Conservation (phyloP, 1,284 basidiomycete species). For the Paramarasmius palmivorus region DNA sequence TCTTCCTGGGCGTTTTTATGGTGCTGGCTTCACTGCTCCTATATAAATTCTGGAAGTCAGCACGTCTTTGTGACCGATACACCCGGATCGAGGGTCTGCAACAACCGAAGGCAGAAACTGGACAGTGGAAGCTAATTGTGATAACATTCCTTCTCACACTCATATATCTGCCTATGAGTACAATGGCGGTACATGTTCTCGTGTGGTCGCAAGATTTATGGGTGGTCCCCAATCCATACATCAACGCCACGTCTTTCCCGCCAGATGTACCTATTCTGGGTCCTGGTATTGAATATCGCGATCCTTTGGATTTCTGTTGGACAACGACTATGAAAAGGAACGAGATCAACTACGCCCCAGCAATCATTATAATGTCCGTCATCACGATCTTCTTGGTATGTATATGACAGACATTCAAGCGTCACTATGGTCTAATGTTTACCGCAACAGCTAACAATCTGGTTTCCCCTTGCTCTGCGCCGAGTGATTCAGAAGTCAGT, state of each 20-base stretch:
- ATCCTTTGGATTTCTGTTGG: constrained; percentile 78
- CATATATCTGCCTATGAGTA: constrained; percentile 70
- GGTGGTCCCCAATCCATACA: constrained; percentile 70
- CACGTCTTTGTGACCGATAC: constrained; percentile 47
- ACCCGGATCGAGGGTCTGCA: constrained; percentile 57
- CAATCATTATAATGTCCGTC: constrained; percentile 59
- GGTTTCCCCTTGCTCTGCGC: constrained; percentile 70
- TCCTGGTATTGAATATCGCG: constrained; percentile 54
- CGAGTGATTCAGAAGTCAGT: constrained; percentile 57
- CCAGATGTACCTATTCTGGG: constrained; percentile 52
- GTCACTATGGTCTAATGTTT: constrained; percentile 4
- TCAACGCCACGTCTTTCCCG: constrained; percentile 53
- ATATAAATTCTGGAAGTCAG: constrained; percentile 55
- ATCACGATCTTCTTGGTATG: constrained; percentile 44
- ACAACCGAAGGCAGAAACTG: constrained; percentile 37
- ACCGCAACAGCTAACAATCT: constrained; percentile 57
- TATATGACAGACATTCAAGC: constrained; percentile 37
- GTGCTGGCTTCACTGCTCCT: constrained; percentile 51
- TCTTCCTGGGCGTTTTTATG: constrained; percentile 59
- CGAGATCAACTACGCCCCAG: constrained; percentile 71
- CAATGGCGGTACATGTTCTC: constrained; percentile 69
- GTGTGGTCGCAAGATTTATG: constrained; percentile 77
- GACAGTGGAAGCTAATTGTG: constrained; percentile 54
- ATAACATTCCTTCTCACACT: constrained; percentile 63
- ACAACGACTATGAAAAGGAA: constrained; percentile 73